Conservation (phyloP, 2,329 filamentous ascomycete genomes). For the Sporothrix variecibatus region DNA sequence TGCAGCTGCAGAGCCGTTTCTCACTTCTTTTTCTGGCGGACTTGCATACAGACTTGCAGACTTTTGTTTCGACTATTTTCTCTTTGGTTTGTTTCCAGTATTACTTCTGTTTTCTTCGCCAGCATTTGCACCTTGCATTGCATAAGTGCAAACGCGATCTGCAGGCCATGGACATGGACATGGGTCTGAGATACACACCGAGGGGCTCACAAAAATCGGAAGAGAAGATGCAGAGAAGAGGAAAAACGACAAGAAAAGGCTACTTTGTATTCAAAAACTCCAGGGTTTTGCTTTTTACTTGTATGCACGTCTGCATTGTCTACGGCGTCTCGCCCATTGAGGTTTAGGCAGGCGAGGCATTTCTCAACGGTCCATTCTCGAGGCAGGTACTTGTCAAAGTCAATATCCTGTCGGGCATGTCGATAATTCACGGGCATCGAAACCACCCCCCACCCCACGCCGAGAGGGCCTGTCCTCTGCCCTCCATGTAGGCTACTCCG, state of each 20-base stretch:
- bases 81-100: background rate
- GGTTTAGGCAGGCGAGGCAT: conserved; percentile 4
- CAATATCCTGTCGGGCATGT: background rate
- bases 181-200: background rate
- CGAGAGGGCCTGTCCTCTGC: background rate
- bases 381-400: background rate
- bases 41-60: background rate
- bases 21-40: background rate
- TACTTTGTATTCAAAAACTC: background rate
- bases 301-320: background rate
- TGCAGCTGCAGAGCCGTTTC: background rate
- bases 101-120: background rate
- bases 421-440: background rate
- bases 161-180: conserved; percentile 1
- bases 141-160: conserved; percentile 15
- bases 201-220: background rate
- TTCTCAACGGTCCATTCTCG: background rate
- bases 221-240: background rate
- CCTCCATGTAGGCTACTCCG: no score
- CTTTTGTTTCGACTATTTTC: background rate
- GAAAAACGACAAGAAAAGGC: background rate
- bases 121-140: conserved; percentile 14
- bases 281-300: background rate
- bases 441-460: background rate
- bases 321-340: conserved; percentile 10